Conservation (phyloP, 352 stramenopile genomes). For the Plasmopara viticola region DNA sequence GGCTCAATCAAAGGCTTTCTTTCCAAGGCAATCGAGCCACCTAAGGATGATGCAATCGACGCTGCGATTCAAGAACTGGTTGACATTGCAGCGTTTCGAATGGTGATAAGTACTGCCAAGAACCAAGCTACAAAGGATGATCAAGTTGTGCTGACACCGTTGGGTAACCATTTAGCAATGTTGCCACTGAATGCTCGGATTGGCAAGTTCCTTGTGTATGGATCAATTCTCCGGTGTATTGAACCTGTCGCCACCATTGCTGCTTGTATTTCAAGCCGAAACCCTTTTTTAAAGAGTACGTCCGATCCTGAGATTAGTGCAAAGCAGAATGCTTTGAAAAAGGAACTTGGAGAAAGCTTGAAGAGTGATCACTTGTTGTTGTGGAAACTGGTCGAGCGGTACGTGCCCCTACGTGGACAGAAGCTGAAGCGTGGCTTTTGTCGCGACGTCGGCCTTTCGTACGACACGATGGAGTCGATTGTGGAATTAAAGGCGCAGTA, state of each 20-base stretch:
- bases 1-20: conserved; percentile 70
- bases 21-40: conserved; percentile 88
- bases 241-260: conserved; percentile 81
- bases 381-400: conserved; percentile 77
- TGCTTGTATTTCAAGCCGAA: conserved; percentile 73
- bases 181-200: conserved; percentile 81
- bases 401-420: conserved; percentile 37
- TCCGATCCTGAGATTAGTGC: conserved; percentile 49
- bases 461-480: conserved; percentile 89
- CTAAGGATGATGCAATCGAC: conserved; percentile 82
- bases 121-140: conserved; percentile 27
- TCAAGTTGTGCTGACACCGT: conserved; percentile 83
- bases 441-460: conserved; percentile 66
- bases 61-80: conserved; percentile 89
- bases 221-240: conserved; percentile 81
- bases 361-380: conserved; percentile 80
- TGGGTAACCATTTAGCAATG: conserved; percentile 86
- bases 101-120: conserved; percentile 17
- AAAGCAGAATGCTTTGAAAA: conserved; percentile 60
- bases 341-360: conserved; percentile 46
- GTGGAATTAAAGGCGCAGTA: conserved; percentile 87
- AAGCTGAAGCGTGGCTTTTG: conserved; percentile 61
- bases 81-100: conserved; percentile 83
- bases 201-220: conserved; percentile 84
- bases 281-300: conserved; percentile 70